Conservation (phyloP, 2,329 filamentous ascomycete species). For the Xylariaceae sp. region DNA sequence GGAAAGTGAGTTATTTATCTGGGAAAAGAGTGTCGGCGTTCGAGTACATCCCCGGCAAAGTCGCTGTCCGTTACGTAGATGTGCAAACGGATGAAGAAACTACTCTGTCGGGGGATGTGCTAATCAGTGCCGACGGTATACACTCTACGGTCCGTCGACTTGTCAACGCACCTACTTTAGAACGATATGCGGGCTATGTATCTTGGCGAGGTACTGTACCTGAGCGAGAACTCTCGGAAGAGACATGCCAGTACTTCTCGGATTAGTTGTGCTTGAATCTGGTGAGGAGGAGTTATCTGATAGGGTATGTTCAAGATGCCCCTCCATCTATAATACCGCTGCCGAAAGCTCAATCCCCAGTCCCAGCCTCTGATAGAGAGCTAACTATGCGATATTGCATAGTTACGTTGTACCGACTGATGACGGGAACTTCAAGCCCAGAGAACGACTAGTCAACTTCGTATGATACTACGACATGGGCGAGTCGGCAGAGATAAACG, state of each 20-base stretch:
- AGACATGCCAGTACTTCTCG: conserved; percentile 19
- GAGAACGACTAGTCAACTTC: conserved; percentile 42
- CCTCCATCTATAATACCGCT: not conserved
- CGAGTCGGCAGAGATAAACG: conserved; percentile 34
- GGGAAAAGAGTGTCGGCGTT: conserved; percentile 22
- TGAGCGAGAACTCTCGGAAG: conserved; percentile 19
- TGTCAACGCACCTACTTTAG: conserved; percentile 15
- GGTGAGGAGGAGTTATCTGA: conserved; percentile 18
- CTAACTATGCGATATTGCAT: not conserved
- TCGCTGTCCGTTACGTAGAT: conserved; percentile 22
- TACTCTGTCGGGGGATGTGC: conserved; percentile 34
- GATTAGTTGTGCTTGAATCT: conserved; percentile 13
- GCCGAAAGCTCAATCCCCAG: not conserved
- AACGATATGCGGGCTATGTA: conserved; percentile 29
- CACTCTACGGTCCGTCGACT: conserved; percentile 28
- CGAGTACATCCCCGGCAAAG: conserved; percentile 6
- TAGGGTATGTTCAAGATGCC: conserved; percentile 19
- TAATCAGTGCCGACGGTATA: conserved; percentile 31
- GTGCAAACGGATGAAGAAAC: conserved; percentile 19
- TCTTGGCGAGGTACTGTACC: conserved; percentile 26
- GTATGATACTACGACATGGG: conserved; percentile 45
- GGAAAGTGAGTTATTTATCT: conserved; percentile 18
- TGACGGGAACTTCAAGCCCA: conserved; percentile 35
- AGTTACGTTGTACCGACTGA: conserved; percentile 43
- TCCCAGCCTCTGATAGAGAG: not conserved